Conservation (phyloP, 768 basidiomycete species). For the Phlegmacium glaucopus region DNA sequence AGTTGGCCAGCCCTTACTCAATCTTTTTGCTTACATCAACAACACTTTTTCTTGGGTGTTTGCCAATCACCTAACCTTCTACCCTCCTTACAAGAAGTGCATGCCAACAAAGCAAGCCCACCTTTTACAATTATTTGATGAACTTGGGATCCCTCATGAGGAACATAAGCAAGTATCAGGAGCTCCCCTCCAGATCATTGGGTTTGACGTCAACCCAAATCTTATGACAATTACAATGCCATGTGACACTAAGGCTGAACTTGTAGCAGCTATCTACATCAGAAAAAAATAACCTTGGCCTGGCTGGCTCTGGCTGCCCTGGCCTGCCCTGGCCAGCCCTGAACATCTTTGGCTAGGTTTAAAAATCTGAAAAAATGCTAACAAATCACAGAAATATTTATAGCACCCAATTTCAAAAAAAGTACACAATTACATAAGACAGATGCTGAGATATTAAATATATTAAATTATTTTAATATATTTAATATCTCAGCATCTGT, state of each 20-base stretch:
- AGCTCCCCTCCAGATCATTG: constrained; percentile 28
- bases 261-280: not conserved
- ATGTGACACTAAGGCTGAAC: not conserved
- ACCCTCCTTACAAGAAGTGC: constrained; percentile 22
- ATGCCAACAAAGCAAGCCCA: constrained; percentile 27
- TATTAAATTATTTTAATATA: too few species aligned
- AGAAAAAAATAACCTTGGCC: too few species aligned
- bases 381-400: too few species aligned
- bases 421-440: too few species aligned
- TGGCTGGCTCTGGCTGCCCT: too few species aligned
- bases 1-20: constrained; percentile 1
- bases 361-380: too few species aligned
- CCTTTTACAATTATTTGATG: constrained; percentile 36
- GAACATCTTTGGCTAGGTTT: too few species aligned
- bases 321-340: too few species aligned
- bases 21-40: constrained; percentile 4
- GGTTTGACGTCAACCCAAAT: constrained; percentile 32
- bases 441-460: too few species aligned
- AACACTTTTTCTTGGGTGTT: constrained; percentile 28
- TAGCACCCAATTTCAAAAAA: too few species aligned
- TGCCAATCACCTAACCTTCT: constrained; percentile 16
- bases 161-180: constrained; percentile 36
- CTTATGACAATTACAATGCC: constrained; percentile 24
- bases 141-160: constrained; percentile 34
- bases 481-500: too few species aligned